Conservation (phyloP, 306 rosid genomes). For the Trifolium dubium region DNA sequence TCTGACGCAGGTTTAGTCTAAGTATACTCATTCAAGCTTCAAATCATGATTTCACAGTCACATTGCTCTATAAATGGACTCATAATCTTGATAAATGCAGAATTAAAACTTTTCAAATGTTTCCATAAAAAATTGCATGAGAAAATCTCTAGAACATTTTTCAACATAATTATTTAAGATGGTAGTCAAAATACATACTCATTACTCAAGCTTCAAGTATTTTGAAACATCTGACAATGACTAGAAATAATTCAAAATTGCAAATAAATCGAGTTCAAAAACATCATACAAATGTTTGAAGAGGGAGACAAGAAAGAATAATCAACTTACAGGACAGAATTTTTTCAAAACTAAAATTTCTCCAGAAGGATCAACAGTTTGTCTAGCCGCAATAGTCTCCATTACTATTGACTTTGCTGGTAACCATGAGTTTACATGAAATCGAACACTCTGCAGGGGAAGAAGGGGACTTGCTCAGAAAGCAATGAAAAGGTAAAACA, state of each 20-base stretch:
- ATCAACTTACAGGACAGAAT: constrained; percentile 89
- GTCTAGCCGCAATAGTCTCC: constrained; percentile 76
- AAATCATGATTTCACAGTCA: constrained; percentile 11
- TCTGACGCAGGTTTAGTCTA: constrained; percentile 16
- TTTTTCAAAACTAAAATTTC: constrained; percentile 79
- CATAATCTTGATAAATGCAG: not conserved
- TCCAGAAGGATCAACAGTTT: constrained; percentile 78
- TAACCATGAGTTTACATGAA: constrained; percentile 86
- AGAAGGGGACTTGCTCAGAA: constrained; percentile 30
- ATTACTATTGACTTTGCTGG: constrained; percentile 95
- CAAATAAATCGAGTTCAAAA: constrained; percentile 23
- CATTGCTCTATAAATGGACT: constrained; percentile 15
- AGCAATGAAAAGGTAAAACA: constrained; percentile 26
- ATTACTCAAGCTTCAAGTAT: constrained; percentile 35
- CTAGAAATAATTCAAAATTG: constrained; percentile 24
- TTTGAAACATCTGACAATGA: constrained; percentile 7
- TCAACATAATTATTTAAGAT: constrained; percentile 30
- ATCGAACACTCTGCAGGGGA: constrained; percentile 66
- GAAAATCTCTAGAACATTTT: not conserved
- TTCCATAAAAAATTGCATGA: not conserved
- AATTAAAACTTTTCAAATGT: no score
- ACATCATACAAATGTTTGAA: not conserved
- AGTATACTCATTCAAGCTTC: not conserved
- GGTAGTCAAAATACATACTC: not conserved
- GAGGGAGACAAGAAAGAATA: constrained; percentile 19